Percentiles rank a stretch among this genome's conserved stretches.
Evolutionary conservation across 768 basidiomycete genomes (phyloP).

Genomic region (Lactarius indigo): DNA sequence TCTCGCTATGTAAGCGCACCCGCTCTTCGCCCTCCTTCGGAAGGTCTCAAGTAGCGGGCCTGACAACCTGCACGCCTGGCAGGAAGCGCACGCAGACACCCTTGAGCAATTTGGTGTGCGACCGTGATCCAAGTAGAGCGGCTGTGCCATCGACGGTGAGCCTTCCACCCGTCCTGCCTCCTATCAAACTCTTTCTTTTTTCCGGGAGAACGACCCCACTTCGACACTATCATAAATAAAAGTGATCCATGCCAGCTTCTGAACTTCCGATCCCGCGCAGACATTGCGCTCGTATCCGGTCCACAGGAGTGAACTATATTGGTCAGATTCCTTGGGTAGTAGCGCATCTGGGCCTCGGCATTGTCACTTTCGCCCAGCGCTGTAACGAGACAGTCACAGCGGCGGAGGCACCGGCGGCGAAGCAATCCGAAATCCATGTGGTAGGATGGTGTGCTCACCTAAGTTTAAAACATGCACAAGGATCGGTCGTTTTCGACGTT

Average conservation of each 20-base stretch:
- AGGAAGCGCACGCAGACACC: slow-evolving; percentile 42
- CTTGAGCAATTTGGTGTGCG: slow-evolving; percentile 55
- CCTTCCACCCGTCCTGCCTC: not conserved
- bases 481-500: no score
- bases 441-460: not conserved
- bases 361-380: no score
- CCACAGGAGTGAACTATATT: slow-evolving; percentile 76
- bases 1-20: slow-evolving; percentile 59
- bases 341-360: slow-evolving; percentile 28
- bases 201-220: not conserved
- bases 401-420: slow-evolving; percentile 16
- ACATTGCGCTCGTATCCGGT: slow-evolving; percentile 68
- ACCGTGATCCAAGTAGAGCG: slow-evolving; percentile 65
- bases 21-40: slow-evolving; percentile 67
- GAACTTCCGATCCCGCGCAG: slow-evolving; percentile 74
- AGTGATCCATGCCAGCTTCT: slow-evolving; percentile 79
- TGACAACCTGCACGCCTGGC: slow-evolving; percentile 61
- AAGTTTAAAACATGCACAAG: not conserved
- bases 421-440: not conserved
- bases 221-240: slow-evolving; percentile 3
- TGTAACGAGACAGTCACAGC: slow-evolving; percentile 23
- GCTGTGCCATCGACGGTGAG: slow-evolving; percentile 84
- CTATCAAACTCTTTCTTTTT: not conserved
- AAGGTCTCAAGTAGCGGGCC: slow-evolving; percentile 68
- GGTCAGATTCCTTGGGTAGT: slow-evolving; percentile 68